Conservation (phyloP, 345 rosid genomes). For the Garcia nutans region DNA sequence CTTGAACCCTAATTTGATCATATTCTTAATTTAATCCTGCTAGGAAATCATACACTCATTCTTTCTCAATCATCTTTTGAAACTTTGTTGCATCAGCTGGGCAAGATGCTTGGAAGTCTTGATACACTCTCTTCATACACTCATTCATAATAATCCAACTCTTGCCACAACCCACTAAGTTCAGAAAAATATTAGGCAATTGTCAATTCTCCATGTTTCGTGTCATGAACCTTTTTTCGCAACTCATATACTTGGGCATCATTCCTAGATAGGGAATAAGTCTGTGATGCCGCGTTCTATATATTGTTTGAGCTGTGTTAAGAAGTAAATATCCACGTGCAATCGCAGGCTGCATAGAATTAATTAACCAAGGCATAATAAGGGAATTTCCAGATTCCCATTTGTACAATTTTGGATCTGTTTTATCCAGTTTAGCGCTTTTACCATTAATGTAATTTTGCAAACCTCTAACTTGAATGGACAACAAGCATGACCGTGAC, state of each 20-base stretch:
- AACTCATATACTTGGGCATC: background rate
- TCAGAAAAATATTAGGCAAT: too few relatives aligned
- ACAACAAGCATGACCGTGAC: background rate
- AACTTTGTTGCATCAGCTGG: background rate
- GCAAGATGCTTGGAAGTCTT: background rate
- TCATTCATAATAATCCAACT: background rate
- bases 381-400: too few relatives aligned
- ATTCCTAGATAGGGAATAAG: background rate
- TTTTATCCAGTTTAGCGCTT: background rate
- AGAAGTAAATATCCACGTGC: background rate
- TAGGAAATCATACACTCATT: background rate
- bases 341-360: background rate
- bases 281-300: background rate
- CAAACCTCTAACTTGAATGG: background rate
- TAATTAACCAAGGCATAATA: background rate
- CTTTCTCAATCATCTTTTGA: background rate
- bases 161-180: background rate
- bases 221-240: background rate
- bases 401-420: too few relatives aligned
- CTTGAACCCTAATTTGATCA: background rate
- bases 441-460: background rate
- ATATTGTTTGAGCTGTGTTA: background rate
- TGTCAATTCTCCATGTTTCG: background rate
- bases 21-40: background rate
- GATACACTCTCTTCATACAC: too few relatives aligned